phyloP scores from a whole-genome alignment of 768 basidiomycete genomes.

The Inosperma sp. region DNA sequence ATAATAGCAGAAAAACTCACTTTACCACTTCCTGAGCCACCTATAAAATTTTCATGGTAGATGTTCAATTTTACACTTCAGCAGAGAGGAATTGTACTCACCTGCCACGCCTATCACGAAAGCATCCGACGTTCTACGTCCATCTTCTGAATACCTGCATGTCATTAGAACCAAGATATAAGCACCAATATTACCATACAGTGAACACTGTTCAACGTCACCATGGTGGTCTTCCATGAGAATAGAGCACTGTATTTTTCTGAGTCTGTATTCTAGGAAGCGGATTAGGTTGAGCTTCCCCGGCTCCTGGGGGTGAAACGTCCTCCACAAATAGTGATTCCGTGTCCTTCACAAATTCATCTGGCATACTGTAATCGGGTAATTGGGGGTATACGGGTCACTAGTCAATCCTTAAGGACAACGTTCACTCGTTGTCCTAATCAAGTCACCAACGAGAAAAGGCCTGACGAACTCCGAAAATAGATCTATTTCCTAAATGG shows the following conservation, averaged over 20 bases:
- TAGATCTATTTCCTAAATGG: background rate
- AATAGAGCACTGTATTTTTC: conserved; percentile 76
- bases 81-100: conserved; percentile 20
- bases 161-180: conserved; percentile 4
- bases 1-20: conserved; percentile 32
- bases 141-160: conserved; percentile 74
- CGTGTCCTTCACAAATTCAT: conserved; percentile 20
- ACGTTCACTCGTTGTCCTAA: no score
- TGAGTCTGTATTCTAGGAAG: conserved; percentile 38
- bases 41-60: conserved; percentile 31
- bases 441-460: no score
- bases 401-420: no score
- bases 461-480: no score
- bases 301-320: conserved; percentile 7
- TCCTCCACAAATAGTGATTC: conserved; percentile 5
- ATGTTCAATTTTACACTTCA: background rate
- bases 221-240: conserved; percentile 86
- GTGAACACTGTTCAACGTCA: conserved; percentile 27
- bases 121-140: conserved; percentile 62
- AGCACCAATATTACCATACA: background rate
- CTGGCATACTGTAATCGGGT: conserved; percentile 19
- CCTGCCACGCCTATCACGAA: conserved; percentile 86
- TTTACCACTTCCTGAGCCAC: conserved; percentile 87
- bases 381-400: no score
- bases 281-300: conserved; percentile 1